Evolutionary conservation across 306 rosid species (phyloP).

Genomic region (Lathyrus aphaca): DNA sequence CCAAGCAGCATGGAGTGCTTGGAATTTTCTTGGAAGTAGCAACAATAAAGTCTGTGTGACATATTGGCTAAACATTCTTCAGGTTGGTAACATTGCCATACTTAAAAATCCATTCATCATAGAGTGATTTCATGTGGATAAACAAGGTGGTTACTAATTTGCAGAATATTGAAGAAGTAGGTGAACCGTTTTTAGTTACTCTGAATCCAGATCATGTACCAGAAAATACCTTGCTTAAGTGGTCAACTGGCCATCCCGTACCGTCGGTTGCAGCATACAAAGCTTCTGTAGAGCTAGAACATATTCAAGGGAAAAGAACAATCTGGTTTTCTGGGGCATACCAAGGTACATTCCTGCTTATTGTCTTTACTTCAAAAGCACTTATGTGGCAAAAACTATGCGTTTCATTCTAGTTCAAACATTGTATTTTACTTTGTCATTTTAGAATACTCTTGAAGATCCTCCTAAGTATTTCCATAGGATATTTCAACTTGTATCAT

Average conservation of each 20-base stretch:
- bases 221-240: slow-evolving; percentile 63
- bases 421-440: too few species aligned
- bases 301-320: slow-evolving; percentile 86
- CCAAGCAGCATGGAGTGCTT: slow-evolving; percentile 95
- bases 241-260: slow-evolving; percentile 82
- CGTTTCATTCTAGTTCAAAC: too few species aligned
- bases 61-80: slow-evolving; percentile 94
- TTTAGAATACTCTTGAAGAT: too few species aligned
- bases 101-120: slow-evolving; percentile 11
- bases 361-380: background rate
- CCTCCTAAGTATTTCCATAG: too few species aligned
- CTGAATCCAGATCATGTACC: slow-evolving; percentile 81
- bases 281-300: slow-evolving; percentile 66
- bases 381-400: too few species aligned
- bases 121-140: background rate
- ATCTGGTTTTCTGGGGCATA: slow-evolving; percentile 95
- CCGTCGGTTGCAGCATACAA: slow-evolving; percentile 86
- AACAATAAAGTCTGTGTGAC: slow-evolving; percentile 73
- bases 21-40: slow-evolving; percentile 85
- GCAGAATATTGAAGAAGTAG: slow-evolving; percentile 75
- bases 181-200: slow-evolving; percentile 75
- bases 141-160: slow-evolving; percentile 33
- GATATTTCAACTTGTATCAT: too few species aligned
- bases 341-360: slow-evolving; percentile 59
- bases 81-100: slow-evolving; percentile 54